A percentile compares a stretch with the other conserved stretches of the same genome.
Evolutionary conservation across 2,329 filamentous ascomycete species (phyloP).

Genomic region (Ophiocordyceps camponoti-saundersi): DNA sequence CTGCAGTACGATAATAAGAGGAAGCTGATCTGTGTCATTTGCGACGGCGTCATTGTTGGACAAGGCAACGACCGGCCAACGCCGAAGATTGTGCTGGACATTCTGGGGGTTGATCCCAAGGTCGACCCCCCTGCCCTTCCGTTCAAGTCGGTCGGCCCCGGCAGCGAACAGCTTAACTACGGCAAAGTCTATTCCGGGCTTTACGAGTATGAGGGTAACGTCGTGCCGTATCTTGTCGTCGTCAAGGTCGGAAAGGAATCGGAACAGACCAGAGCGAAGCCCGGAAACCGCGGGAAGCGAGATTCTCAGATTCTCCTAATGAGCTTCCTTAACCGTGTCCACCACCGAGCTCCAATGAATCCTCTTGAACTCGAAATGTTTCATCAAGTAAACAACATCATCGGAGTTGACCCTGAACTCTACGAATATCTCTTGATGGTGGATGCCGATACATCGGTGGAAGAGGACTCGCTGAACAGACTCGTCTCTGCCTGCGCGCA

Average conservation of each 20-base stretch:
- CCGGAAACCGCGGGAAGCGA: slow-evolving; percentile 97
- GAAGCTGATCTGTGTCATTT: slow-evolving; percentile 82
- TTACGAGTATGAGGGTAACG: slow-evolving; percentile 95
- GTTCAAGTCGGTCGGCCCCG: slow-evolving; percentile 92
- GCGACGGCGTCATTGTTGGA: slow-evolving; percentile 98
- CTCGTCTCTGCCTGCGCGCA: slow-evolving; percentile 83
- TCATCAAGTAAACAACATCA: slow-evolving; percentile 96
- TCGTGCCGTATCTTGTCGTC: slow-evolving; percentile 90
- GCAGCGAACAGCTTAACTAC: slow-evolving; percentile 98
- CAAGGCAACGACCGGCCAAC: slow-evolving; percentile 95
- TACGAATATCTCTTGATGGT: slow-evolving; percentile 96
- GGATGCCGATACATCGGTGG: slow-evolving; percentile 91
- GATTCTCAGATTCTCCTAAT: slow-evolving; percentile 98
- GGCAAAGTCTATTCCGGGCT: slow-evolving; percentile 95
- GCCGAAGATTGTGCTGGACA: slow-evolving; percentile 89
- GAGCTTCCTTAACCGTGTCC: slow-evolving; percentile 97
- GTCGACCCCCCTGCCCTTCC: slow-evolving; percentile 90
- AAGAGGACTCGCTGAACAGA: slow-evolving; percentile 73
- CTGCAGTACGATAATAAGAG: slow-evolving; percentile 98
- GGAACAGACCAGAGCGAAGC: slow-evolving; percentile 58
- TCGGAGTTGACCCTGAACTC: slow-evolving; percentile 94
- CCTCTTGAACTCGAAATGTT: slow-evolving; percentile 96
- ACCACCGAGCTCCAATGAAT: slow-evolving; percentile 94
- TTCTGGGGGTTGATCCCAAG: slow-evolving; percentile 83
- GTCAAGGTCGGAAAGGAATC: slow-evolving; percentile 98